Percentiles rank a stretch among this genome's conserved stretches.
phyloP scores from a whole-genome alignment of 805 yeast genomes.

The Wickerhamomyces sydowiorum region DNA sequence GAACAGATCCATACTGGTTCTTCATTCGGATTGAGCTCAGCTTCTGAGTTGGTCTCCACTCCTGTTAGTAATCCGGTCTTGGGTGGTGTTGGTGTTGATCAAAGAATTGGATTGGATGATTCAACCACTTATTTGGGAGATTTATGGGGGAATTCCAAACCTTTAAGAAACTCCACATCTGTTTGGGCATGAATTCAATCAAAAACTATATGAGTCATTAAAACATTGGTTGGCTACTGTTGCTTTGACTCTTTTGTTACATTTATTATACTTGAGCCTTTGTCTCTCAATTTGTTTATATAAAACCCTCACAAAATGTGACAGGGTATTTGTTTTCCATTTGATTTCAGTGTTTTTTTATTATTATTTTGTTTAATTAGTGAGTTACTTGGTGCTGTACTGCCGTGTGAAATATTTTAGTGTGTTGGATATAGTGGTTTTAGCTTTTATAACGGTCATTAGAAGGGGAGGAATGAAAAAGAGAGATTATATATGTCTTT shows the following conservation, averaged over 20 bases:
- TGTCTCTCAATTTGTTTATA: no score
- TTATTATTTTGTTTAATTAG: background rate
- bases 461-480: no score
- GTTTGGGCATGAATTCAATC: slow-evolving; percentile 24
- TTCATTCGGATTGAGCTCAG: slow-evolving; percentile 10
- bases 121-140: slow-evolving; percentile 17
- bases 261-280: no score
- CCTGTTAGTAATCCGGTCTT: slow-evolving; percentile 8
- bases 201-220: no score
- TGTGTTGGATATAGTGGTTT: no score
- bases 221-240: no score
- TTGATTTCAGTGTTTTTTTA: background rate
- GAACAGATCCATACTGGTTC: slow-evolving; percentile 12
- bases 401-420: no score
- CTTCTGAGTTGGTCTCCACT: slow-evolving; percentile 10
- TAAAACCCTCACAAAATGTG: no score
- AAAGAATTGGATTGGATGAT: slow-evolving; percentile 15
- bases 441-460: no score
- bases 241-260: no score
- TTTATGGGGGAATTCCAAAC: slow-evolving; percentile 21
- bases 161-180: slow-evolving; percentile 18
- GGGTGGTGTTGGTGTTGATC: slow-evolving; percentile 6
- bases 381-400: no score
- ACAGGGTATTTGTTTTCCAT: background rate
- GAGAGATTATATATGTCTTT: no score